Conservation (phyloP, 2,329 filamentous ascomycete species). For the Nothophaeocryptopus gaeumannii region DNA sequence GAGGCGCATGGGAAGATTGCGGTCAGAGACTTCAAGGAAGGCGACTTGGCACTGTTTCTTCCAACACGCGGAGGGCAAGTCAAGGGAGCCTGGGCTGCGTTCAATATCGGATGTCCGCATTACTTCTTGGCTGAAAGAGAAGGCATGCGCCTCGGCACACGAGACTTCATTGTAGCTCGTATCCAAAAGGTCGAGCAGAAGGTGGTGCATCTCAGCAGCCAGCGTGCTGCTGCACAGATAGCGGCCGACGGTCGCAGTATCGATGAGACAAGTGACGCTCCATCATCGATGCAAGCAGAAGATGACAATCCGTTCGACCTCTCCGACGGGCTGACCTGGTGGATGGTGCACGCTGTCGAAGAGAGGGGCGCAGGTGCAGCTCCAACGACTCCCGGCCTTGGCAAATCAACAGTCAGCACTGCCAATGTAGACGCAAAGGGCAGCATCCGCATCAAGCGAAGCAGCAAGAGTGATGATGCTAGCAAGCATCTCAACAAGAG, state of each 20-base stretch:
- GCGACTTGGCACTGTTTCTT: constrained; percentile 88
- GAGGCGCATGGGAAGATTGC: constrained; percentile 96
- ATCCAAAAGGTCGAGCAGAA: constrained; percentile 90
- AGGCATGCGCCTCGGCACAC: constrained; percentile 73
- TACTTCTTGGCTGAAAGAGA: constrained; percentile 96
- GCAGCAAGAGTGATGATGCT: constrained; percentile 44
- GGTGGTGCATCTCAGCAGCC: constrained; percentile 76
- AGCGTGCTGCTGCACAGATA: constrained; percentile 46
- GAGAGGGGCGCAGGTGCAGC: constrained; percentile 72
- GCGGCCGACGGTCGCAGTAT: constrained; percentile 43
- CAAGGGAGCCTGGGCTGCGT: constrained; percentile 93
- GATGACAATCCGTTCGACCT: constrained; percentile 97
- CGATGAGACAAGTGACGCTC: constrained; percentile 52
- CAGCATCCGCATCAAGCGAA: constrained; percentile 50
- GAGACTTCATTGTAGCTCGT: constrained; percentile 95
- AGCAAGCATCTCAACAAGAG: constrained; percentile 67
- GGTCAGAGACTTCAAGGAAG: constrained; percentile 92
- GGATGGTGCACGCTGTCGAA: constrained; percentile 87
- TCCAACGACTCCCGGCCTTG: constrained; percentile 86
- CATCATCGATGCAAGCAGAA: constrained; percentile 54
- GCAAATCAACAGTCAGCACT: constrained; percentile 86
- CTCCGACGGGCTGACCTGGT: constrained; percentile 93
- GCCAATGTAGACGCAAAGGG: constrained; percentile 84
- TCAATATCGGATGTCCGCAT: constrained; percentile 95
- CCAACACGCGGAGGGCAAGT: constrained; percentile 85